phyloP scores from a whole-genome alignment of 768 basidiomycete genomes.

The Tricholoma bakamatsutake region DNA sequence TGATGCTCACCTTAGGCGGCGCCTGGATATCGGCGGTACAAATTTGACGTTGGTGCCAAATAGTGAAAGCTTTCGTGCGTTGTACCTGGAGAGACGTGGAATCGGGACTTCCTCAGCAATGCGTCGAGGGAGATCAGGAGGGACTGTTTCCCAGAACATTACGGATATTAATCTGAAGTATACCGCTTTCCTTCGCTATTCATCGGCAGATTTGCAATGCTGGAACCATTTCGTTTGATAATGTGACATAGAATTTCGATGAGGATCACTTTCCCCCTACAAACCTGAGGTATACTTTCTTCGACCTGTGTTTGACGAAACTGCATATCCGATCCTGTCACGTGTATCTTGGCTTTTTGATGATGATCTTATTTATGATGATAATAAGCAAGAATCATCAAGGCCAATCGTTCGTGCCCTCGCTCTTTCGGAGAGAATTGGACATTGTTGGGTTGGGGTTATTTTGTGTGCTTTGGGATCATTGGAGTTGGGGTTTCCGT shows the following conservation, averaged over 20 bases:
- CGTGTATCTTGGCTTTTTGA: constrained; percentile 24
- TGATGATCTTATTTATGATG: constrained; percentile 17
- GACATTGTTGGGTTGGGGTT: constrained; percentile 12
- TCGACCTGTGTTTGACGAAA: constrained; percentile 23
- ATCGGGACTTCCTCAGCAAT: constrained; percentile 24
- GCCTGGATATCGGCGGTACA: constrained; percentile 14
- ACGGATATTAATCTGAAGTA: constrained; percentile 39
- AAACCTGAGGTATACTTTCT: background rate
- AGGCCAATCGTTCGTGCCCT: constrained; percentile 17
- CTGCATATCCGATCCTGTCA: constrained; percentile 28
- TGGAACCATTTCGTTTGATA: constrained; percentile 39
- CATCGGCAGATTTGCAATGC: constrained; percentile 44
- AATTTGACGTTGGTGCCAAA: constrained; percentile 14
- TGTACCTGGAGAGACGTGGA: constrained; percentile 23
- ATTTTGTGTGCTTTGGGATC: constrained; percentile 19
- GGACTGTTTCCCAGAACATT: constrained; percentile 37
- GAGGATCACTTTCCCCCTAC: constrained; percentile 22
- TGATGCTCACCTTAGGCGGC: constrained; percentile 24
- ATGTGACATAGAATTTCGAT: constrained; percentile 39
- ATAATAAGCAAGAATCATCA: background rate
- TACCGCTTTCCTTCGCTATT: constrained; percentile 28
- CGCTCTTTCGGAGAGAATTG: constrained; percentile 24
- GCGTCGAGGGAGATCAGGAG: constrained; percentile 37
- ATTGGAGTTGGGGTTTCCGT: constrained; percentile 26
- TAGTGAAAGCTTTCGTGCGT: constrained; percentile 14